Evolutionary conservation across 2,329 filamentous ascomycete species (phyloP), one percentile per base, ranked within the genome.

Genomic region (Aspergillus brasiliensis): DNA sequence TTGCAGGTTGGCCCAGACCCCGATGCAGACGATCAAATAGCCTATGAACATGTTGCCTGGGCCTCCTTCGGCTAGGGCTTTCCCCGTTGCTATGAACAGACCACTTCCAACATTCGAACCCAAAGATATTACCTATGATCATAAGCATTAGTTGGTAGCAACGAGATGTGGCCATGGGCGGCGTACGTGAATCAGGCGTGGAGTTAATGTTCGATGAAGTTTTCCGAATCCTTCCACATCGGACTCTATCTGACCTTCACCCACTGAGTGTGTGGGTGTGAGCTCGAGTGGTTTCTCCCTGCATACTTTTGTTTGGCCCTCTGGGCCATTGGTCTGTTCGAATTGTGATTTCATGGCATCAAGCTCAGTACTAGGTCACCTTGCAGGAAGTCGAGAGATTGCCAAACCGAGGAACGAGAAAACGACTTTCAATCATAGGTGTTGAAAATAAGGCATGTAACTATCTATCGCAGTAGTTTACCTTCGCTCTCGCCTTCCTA

Each of bases 1-100:
- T 27, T 61, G 59, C 10, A 61, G n/a, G n/a, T 58, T 52, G 8
- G 59, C 55, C 59, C 59, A 61, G 19, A 61, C 56, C 7, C 55
- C 56, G 21, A 61, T 19, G 21, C 56, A 58, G 34, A 58, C 56
- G 3, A 51, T 27, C 15, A 55, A 38, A 11, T 61, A 61, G 3
- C 42, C 51, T 2, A 61, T 11, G 17, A 61, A 54, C 44, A 61
- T 58, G 28, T 38, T 55, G 2, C 49, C 59, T 8, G 59, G 59
- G 17, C 59, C 59, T 10, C 59, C 59, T 21, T 58, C 57, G 5
- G 51, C 56, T 2, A 61, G 28, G 1, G 55, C 56, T n/a, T 61
- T 61, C n/a, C 59, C 59, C 3, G 56, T 61, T 5, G 55, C 59
- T 13, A 61, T 61, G 46, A 58, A 61, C 4, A 61, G 15, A 3